These are phyloP conservation scores for Limnanthes douglasii DNA, from an alignment of 345 rosid genomes.

Conservation along the genomic window DNA sequence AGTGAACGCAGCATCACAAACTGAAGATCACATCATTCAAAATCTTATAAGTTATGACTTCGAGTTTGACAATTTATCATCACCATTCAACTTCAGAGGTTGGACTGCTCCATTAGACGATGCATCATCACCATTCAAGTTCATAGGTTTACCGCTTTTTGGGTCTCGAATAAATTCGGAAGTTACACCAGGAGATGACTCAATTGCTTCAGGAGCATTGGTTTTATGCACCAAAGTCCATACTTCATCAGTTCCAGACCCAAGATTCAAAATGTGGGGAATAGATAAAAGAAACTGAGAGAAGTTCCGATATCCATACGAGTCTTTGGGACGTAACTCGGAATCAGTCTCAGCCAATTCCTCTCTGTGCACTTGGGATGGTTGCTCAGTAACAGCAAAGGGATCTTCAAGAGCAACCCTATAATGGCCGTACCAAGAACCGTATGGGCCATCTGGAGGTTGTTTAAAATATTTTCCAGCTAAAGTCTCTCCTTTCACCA, in stretches of 20 bases:
- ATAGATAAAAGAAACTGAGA: constrained; percentile 45
- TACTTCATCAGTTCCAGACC: constrained; percentile 26
- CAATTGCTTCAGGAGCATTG: constrained; percentile 19
- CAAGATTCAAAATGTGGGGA: constrained; percentile 41
- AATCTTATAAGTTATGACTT: too few relatives aligned
- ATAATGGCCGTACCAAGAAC: constrained; percentile 89
- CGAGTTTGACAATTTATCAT: too few relatives aligned
- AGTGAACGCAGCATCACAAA: too few relatives aligned
- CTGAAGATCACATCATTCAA: too few relatives aligned
- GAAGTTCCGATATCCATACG: constrained; percentile 48
- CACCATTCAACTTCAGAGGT: too few relatives aligned
- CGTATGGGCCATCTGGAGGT: constrained; percentile 87
- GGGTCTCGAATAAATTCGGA: constrained; percentile 1
- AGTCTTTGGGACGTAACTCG: constrained; percentile 27
- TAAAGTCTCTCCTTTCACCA: constrained; percentile 32
- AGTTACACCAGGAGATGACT: constrained; percentile 3
- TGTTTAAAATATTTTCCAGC: constrained; percentile 55
- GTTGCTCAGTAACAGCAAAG: constrained; percentile 15
- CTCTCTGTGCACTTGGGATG: constrained; percentile 11
- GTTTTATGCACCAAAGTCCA: too few relatives aligned
- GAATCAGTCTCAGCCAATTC: constrained; percentile 17
- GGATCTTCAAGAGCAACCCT: constrained; percentile 57
- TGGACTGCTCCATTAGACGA: constrained; percentile 11
- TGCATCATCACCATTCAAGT: constrained; percentile 11
- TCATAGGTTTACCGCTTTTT: constrained; percentile 1